A percentile compares a stretch with the other conserved stretches of the same genome.
Evolutionary conservation across 208 protist genomes (phyloP).

Genomic region (Porcisia deanei): DNA sequence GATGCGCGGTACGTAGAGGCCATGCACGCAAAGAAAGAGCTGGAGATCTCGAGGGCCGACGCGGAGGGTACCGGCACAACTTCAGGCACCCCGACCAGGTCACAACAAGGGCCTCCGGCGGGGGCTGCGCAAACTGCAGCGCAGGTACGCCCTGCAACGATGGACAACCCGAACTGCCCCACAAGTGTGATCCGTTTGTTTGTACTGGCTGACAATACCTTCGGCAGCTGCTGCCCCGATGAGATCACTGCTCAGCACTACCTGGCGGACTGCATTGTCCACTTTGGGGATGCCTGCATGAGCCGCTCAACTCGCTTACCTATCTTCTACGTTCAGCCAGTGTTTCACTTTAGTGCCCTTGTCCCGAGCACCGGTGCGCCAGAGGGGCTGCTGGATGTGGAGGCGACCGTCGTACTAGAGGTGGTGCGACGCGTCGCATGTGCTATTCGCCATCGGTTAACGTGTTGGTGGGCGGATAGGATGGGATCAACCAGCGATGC

Average conservation of each 20-base stretch:
- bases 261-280: slow-evolving; percentile 80
- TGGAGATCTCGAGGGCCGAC: neutral
- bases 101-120: neutral
- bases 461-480: slow-evolving; percentile 7
- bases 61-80: neutral
- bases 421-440: slow-evolving; percentile 30
- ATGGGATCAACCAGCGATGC: neutral
- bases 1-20: slow-evolving; percentile 35
- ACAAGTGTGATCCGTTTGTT: slow-evolving; percentile 51
- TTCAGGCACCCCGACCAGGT: neutral
- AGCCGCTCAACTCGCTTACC: slow-evolving; percentile 80
- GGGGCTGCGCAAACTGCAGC: neutral
- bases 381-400: slow-evolving; percentile 1
- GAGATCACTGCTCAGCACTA: slow-evolving; percentile 92
- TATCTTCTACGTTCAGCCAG: slow-evolving; percentile 74
- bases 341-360: slow-evolving; percentile 40
- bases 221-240: slow-evolving; percentile 92
- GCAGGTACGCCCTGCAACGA: neutral
- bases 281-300: slow-evolving; percentile 92
- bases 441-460: slow-evolving; percentile 6
- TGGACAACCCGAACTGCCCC: slow-evolving; percentile 49
- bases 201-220: slow-evolving; percentile 91
- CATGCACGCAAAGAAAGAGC: slow-evolving; percentile 10
- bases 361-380: neutral
- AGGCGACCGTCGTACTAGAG: slow-evolving; percentile 21